These are phyloP conservation scores for Turritis glabra DNA, from an alignment of 345 rosid genomes.

Conservation along the genomic window DNA sequence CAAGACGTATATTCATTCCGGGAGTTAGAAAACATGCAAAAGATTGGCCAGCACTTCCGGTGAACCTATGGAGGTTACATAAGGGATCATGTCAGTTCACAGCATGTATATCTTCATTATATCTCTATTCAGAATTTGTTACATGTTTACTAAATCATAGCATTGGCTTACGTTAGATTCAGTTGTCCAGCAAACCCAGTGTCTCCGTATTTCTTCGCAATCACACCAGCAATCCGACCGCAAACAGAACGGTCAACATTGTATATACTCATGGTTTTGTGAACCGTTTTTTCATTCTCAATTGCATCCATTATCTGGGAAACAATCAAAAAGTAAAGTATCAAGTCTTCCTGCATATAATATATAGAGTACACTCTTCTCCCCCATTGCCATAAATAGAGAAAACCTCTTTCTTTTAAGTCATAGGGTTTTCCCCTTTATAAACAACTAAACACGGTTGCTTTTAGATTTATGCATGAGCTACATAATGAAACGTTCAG, in stretches of 20 bases:
- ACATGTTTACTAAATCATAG: no score
- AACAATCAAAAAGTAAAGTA: constrained; percentile 8
- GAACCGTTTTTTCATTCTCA: constrained; percentile 70
- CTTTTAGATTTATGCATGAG: constrained; percentile 8
- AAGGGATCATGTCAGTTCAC: constrained; percentile 20
- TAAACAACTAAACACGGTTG: neutral
- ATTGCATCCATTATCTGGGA: constrained; percentile 80
- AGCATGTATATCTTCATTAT: constrained; percentile 13
- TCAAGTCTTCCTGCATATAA: neutral
- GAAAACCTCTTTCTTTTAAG: constrained; percentile 5
- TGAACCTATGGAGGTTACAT: constrained; percentile 53
- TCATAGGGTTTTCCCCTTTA: neutral
- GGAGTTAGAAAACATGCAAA: constrained; percentile 98
- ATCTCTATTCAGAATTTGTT: neutral
- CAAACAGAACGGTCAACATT: constrained; percentile 95
- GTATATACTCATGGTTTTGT: constrained; percentile 68
- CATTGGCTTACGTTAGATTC: constrained; percentile 74
- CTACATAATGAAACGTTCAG: neutral
- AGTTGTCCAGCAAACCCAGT: constrained; percentile 95
- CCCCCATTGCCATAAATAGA: neutral
- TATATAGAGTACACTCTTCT: neutral
- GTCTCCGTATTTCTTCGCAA: constrained; percentile 96
- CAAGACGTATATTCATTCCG: constrained; percentile 88
- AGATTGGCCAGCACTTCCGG: constrained; percentile 98
- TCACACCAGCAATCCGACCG: constrained; percentile 85